Percentiles rank a stretch among this genome's conserved stretches.
These are phyloP conservation scores for Taxawa tesnikishii DNA, from an alignment of 2,329 filamentous ascomycete genomes.

Conservation along the genomic window DNA sequence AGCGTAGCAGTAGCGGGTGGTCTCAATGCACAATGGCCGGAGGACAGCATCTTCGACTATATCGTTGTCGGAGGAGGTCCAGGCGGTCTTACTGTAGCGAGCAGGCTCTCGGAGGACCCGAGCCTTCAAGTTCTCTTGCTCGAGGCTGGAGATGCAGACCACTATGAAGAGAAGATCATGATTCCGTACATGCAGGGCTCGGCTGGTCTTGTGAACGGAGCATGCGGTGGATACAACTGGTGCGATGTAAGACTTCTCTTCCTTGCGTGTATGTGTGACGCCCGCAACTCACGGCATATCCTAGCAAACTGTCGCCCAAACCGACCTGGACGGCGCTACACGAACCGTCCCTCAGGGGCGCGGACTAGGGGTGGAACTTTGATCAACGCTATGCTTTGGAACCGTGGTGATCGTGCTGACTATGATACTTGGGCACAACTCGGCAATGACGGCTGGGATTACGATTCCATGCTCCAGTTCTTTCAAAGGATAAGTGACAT, in stretches of 20 bases:
- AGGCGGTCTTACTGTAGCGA: conserved; percentile 17
- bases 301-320: conserved; percentile 14
- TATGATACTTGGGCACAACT: conserved; percentile 46
- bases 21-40: too few species aligned
- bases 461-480: conserved; percentile 32
- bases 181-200: conserved; percentile 13
- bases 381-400: conserved; percentile 22
- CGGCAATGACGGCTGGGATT: conserved; percentile 48
- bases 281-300: conserved; percentile 17
- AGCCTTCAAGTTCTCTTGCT: conserved; percentile 17
- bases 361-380: conserved; percentile 21
- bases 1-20: too few species aligned
- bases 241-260: conserved; percentile 10
- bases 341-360: conserved; percentile 15
- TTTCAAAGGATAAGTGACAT: conserved; percentile 21
- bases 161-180: conserved; percentile 11
- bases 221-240: conserved; percentile 9
- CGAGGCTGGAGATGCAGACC: conserved; percentile 17
- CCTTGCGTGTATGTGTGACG: conserved; percentile 15
- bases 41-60: conserved; percentile 18
- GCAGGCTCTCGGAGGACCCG: conserved; percentile 17
- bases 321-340: conserved; percentile 12
- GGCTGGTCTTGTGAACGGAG: conserved; percentile 7
- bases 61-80: conserved; percentile 18
- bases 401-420: conserved; percentile 33